Evolutionary conservation across 805 yeast genomes (phyloP).

Genomic region (Spathaspora girioi): DNA sequence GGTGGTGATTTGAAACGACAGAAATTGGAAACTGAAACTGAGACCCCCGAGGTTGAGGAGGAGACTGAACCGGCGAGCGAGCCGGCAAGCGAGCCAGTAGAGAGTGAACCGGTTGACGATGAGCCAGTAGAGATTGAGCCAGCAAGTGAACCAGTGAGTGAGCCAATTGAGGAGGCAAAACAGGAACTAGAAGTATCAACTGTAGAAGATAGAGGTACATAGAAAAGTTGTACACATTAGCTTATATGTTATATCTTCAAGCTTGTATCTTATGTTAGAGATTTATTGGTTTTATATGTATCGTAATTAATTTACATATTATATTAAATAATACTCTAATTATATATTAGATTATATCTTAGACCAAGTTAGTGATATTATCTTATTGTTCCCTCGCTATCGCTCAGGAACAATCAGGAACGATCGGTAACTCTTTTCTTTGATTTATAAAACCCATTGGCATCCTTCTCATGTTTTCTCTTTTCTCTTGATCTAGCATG

Average conservation of each 20-base stretch:
- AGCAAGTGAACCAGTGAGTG: background rate
- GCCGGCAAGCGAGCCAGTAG: background rate
- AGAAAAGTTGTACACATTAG: no score
- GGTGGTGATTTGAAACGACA: conserved; percentile 1
- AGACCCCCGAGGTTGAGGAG: background rate
- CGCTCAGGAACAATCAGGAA: no score
- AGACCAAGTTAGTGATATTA: no score
- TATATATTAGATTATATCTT: no score
- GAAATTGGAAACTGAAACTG: conserved; percentile 3
- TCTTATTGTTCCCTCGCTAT: no score
- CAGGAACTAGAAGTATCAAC: background rate
- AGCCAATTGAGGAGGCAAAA: background rate
- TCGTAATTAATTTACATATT: no score
- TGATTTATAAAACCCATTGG: conserved; percentile 67
- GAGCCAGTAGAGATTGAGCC: background rate
- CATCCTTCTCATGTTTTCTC: conserved; percentile 72
- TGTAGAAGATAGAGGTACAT: no score
- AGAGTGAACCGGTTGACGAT: background rate
- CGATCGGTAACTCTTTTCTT: conserved; percentile 35
- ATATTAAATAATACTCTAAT: no score
- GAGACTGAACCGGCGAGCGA: background rate
- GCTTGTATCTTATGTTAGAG: no score
- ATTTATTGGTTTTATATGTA: no score
- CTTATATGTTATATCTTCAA: no score
- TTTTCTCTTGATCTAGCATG: conserved; percentile 74